A percentile compares a stretch with the other conserved stretches of the same genome.
Evolutionary conservation across 352 stramenopile genomes (phyloP).

Genomic region (Phytophthora europaea): DNA sequence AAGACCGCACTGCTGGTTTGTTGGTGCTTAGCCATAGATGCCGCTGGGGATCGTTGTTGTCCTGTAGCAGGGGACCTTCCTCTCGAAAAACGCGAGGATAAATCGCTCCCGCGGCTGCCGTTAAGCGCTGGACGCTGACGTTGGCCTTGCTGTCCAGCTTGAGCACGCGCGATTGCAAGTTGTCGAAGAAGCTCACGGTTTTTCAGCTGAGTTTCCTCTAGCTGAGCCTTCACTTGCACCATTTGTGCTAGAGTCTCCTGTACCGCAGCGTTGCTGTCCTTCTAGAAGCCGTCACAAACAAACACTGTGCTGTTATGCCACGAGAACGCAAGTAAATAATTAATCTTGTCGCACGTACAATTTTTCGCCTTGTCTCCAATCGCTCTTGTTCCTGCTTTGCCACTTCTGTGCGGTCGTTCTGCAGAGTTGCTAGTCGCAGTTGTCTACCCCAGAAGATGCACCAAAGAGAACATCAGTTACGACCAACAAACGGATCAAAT

Average conservation of each 20-base stretch:
- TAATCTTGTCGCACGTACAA: constrained; percentile 30
- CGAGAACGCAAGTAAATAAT: background rate
- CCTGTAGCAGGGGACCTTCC: constrained; percentile 20
- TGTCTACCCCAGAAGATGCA: constrained; percentile 22
- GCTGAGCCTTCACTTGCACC: constrained; percentile 62
- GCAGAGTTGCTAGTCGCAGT: constrained; percentile 27
- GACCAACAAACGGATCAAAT: background rate
- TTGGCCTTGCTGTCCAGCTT: constrained; percentile 31
- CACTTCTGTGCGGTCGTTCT: constrained; percentile 25
- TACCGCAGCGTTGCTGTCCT: constrained; percentile 59
- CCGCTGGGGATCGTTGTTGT: constrained; percentile 4
- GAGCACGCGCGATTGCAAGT: constrained; percentile 69
- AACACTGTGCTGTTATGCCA: background rate
- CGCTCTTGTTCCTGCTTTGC: constrained; percentile 46
- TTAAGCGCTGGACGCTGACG: constrained; percentile 23
- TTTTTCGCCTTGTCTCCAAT: constrained; percentile 45
- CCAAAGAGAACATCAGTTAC: background rate
- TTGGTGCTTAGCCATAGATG: constrained; percentile 5
- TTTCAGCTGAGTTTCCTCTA: constrained; percentile 77
- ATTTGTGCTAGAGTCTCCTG: constrained; percentile 70
- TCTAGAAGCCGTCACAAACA: constrained; percentile 32
- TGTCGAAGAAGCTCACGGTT: constrained; percentile 83
- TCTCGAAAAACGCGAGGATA: constrained; percentile 19
- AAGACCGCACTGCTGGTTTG: constrained; percentile 24
- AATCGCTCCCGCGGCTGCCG: constrained; percentile 15